A percentile compares a stretch with the other conserved stretches of the same genome.
Evolutionary conservation across 2,329 filamentous ascomycete species (phyloP).

Genomic region (Neopestalotiopsis sp.): DNA sequence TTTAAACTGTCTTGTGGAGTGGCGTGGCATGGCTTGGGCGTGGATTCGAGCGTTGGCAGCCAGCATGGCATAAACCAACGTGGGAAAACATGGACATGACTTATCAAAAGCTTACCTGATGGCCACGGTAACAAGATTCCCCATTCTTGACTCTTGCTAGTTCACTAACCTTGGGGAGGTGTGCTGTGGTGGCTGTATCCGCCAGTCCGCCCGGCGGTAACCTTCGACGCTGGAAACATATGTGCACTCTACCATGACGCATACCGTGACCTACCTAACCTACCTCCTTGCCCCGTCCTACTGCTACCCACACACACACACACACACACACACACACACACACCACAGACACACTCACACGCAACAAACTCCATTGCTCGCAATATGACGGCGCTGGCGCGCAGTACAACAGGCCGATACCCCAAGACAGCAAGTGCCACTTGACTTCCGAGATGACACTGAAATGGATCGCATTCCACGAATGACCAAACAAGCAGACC

Average conservation of each 20-base stretch:
- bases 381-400: background rate
- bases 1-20: background rate
- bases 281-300: background rate
- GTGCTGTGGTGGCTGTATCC: background rate
- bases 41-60: background rate
- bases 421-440: slow-evolving; percentile 12
- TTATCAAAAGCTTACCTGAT: no score
- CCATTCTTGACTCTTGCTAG: no score
- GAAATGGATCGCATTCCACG: slow-evolving; percentile 10
- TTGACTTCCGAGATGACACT: slow-evolving; percentile 10
- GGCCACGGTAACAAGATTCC: no score
- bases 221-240: background rate
- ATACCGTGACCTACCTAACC: background rate
- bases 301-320: background rate
- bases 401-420: background rate
- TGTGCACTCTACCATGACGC: background rate
- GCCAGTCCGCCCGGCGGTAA: background rate
- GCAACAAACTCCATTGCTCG: background rate
- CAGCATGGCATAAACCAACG: background rate
- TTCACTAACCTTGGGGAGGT: background rate
- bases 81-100: no score
- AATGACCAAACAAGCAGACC: slow-evolving; percentile 1
- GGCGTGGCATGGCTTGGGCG: background rate
- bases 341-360: background rate
- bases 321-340: background rate